These are phyloP conservation scores for Ceratobasidium sp. DNA, from an alignment of 1,284 basidiomycete species.

Conservation along the genomic window DNA sequence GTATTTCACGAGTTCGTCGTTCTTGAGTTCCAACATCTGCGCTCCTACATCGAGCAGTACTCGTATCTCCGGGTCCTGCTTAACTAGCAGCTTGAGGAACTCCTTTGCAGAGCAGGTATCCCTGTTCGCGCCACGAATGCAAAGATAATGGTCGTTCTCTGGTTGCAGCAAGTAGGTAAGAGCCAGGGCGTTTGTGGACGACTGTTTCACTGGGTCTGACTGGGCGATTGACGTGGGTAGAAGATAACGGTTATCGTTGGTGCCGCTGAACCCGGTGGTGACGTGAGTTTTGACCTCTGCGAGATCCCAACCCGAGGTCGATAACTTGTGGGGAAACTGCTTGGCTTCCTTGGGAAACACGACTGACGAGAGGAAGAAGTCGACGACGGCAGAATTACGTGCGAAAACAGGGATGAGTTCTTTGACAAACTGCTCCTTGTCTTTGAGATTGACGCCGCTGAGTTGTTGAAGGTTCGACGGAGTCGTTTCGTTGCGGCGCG, in stretches of 20 bases:
- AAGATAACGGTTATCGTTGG: constrained; percentile 67
- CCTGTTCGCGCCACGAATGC: constrained; percentile 51
- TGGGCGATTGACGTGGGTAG: constrained; percentile 65
- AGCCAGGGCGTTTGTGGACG: constrained; percentile 66
- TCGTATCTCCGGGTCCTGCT: constrained; percentile 58
- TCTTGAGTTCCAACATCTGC: constrained; percentile 68
- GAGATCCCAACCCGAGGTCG: constrained; percentile 69
- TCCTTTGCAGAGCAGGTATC: constrained; percentile 54
- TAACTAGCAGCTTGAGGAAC: constrained; percentile 58
- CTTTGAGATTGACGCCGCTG: constrained; percentile 62
- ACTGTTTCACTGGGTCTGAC: constrained; percentile 61
- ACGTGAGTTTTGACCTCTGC: constrained; percentile 58
- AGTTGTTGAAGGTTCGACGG: constrained; percentile 56
- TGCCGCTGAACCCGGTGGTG: constrained; percentile 70
- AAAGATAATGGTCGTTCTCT: constrained; percentile 62
- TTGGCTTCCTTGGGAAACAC: constrained; percentile 67
- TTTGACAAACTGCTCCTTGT: constrained; percentile 57
- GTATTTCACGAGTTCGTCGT: constrained; percentile 58
- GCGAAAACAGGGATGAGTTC: constrained; percentile 59
- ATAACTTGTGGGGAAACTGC: constrained; percentile 64
- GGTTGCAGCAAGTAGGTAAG: constrained; percentile 61
- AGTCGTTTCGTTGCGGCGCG: constrained; percentile 51
- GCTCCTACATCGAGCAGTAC: constrained; percentile 71
- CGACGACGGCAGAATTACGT: constrained; percentile 60
- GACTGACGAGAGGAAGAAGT: constrained; percentile 65